phyloP scores from a whole-genome alignment of 1,284 basidiomycete genomes.

The Sanghuangporus weigelae region DNA sequence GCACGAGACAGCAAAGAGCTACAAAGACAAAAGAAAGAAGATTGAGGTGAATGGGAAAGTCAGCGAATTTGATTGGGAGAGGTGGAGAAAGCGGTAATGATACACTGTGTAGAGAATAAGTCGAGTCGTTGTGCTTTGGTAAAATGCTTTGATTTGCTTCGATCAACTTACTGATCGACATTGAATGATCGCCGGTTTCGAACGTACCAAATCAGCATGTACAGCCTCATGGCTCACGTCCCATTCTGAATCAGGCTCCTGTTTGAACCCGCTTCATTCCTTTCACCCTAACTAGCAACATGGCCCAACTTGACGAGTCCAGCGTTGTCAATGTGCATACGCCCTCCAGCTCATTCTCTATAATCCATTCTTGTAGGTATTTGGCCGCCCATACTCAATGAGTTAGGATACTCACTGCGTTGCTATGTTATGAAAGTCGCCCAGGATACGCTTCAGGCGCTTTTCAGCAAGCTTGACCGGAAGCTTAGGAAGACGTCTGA shows the following conservation, averaged over 20 bases:
- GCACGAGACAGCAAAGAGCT: not conserved
- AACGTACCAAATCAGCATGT: not conserved
- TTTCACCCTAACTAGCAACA: not conserved
- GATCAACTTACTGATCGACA: not conserved
- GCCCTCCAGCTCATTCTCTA: conserved; percentile 63
- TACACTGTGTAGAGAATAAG: not conserved
- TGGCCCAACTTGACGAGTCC: not conserved
- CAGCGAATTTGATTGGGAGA: conserved; percentile 11
- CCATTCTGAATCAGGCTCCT: not conserved
- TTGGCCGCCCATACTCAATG: conserved; percentile 1
- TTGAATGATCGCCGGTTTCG: not conserved
- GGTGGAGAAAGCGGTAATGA: conserved; percentile 7
- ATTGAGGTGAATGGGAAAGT: not conserved
- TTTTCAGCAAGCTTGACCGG: conserved; percentile 64
- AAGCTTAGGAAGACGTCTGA: conserved; percentile 54
- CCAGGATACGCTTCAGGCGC: conserved; percentile 54
- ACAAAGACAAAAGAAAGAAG: not conserved
- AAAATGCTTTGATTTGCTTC: not conserved
- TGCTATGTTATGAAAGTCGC: conserved; percentile 41
- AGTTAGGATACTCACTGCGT: not conserved
- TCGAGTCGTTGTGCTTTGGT: not conserved
- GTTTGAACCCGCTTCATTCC: not conserved
- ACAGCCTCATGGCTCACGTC: not conserved
- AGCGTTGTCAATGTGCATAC: conserved; percentile 67
- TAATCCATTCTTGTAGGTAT: conserved; percentile 58